These are phyloP conservation scores for Euphorbia lathyris DNA, from an alignment of 345 rosid genomes.

Conservation along the genomic window DNA sequence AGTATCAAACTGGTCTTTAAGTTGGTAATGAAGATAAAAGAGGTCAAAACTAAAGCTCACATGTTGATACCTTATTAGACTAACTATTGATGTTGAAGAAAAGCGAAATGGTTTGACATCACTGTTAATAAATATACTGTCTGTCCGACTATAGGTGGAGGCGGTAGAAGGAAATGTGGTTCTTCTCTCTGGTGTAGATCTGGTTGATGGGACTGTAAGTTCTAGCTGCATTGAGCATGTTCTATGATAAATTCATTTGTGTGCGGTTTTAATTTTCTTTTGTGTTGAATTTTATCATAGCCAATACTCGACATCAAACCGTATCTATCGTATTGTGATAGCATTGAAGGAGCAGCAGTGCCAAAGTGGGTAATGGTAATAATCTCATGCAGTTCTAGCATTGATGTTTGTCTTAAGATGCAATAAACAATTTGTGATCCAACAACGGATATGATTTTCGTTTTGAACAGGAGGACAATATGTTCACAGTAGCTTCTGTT, in stretches of 20 bases:
- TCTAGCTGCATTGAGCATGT: too few relatives aligned
- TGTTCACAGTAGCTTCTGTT: conserved; percentile 62
- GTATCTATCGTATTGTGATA: conserved; percentile 82
- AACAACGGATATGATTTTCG: not conserved
- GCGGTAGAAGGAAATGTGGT: conserved; percentile 62
- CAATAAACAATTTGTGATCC: not conserved
- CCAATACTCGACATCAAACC: conserved; percentile 89
- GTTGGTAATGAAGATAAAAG: too few relatives aligned
- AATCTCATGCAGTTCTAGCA: conserved; percentile 8
- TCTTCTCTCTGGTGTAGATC: conserved; percentile 86
- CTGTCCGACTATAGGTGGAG: conserved; percentile 53
- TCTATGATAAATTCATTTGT: not conserved
- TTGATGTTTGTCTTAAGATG: not conserved
- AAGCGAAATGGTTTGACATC: not conserved
- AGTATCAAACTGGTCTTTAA: too few relatives aligned
- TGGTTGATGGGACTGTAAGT: conserved; percentile 93
- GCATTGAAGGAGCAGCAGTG: conserved; percentile 62
- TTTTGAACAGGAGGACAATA: conserved; percentile 51
- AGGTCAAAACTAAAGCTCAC: too few relatives aligned
- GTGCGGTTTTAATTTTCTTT: not conserved
- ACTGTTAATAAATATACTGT: not conserved
- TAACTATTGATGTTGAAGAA: too few relatives aligned
- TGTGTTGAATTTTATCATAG: conserved; percentile 35
- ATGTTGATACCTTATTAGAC: too few relatives aligned
- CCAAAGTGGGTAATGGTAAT: conserved; percentile 83